These are phyloP conservation scores for Periconia sp. DNA, from an alignment of 2,329 filamentous ascomycete genomes.

Conservation along the genomic window DNA sequence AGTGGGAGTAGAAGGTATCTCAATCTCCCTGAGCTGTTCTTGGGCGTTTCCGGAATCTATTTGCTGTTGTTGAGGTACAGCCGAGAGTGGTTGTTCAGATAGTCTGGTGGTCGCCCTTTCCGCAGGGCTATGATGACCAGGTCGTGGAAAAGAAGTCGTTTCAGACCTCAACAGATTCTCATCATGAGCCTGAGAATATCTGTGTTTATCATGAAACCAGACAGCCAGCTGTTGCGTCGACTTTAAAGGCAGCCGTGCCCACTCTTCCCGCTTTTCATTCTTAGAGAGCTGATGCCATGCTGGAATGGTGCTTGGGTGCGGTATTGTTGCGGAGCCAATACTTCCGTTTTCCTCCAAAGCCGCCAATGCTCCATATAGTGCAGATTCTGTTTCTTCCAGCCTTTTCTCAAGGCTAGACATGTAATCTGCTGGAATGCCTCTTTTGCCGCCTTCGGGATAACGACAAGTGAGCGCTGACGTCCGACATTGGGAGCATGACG, in stretches of 20 bases:
- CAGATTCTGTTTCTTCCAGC: slow-evolving; percentile 31
- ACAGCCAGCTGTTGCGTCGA: slow-evolving; percentile 23
- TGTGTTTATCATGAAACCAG: slow-evolving; percentile 27
- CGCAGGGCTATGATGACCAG: too few species aligned
- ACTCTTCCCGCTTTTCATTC: slow-evolving; percentile 27
- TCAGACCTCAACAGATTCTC: not conserved
- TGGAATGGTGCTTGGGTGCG: not conserved
- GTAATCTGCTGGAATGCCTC: slow-evolving; percentile 32
- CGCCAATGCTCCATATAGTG: slow-evolving; percentile 22
- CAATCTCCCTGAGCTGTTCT: too few species aligned
- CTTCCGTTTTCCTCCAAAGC: slow-evolving; percentile 12
- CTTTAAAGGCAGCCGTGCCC: slow-evolving; percentile 27
- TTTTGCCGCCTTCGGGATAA: slow-evolving; percentile 33
- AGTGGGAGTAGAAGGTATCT: too few species aligned
- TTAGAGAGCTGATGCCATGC: slow-evolving; percentile 22
- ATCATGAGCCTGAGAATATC: not conserved
- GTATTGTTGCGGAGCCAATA: slow-evolving; percentile 2
- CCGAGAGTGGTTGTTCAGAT: too few species aligned
- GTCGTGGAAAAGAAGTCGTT: not conserved
- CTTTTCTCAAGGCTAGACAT: slow-evolving; percentile 30
- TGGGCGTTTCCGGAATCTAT: too few species aligned
- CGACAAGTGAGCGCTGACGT: slow-evolving; percentile 19
- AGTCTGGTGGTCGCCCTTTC: too few species aligned
- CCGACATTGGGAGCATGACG: slow-evolving; percentile 31
- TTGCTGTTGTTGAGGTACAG: too few species aligned